Base-by-base conservation (phyloP, 306 rosid genomes). In the Vigna unguiculata region DNA sequence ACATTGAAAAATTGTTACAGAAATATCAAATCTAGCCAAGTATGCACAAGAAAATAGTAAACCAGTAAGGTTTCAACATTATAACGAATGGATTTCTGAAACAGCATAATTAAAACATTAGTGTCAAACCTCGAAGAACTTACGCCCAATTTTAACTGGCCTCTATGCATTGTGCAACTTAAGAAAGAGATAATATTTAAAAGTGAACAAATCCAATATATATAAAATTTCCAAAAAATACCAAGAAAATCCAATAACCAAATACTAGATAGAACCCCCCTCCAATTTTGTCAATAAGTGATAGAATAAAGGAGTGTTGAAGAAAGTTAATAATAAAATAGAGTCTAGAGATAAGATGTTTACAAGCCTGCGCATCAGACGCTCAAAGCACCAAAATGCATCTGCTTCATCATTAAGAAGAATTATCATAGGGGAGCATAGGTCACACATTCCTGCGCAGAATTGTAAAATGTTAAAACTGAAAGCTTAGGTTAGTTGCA, bases 381-480 rank as follows among this genome's bases (percentile, higher is more conserved):
- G 98, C 80, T 96, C 99, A 74, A 96, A 96, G 88, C 99, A 96
- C 98, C 98, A 96, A 88, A 96, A 96, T 59, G 98, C 92, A 77
- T 96, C 99, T 49, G 98, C 99, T 88, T 96, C 99, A 72, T 96
- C 93, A 19, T 96, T 86, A n/a, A 96, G 91, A 78, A 96, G 99
- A 74, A 96, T 86, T 79, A 91, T 84, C 98, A 96, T 96, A 52
- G 99, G 99, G 81, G 99, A 96, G 84, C 98, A 96, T 32, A 96
- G 96, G 78, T 92, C 99, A 86, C 98, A 91, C 99, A 96, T 96
- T 81, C 99, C 99, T 96, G 93, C 83, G 68, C 87, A 85, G 25
- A 73, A 74, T 67, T 60, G 76, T 57, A 68, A 75, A 53, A 52
- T 41, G 82, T 66, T 81, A 32, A 85, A 25, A 82, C 17, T 3